Percentiles rank a stretch among this genome's conserved stretches.
Conservation (phyloP, 2,329 filamentous ascomycete species). For the Pseudocercospora fijiensis region DNA sequence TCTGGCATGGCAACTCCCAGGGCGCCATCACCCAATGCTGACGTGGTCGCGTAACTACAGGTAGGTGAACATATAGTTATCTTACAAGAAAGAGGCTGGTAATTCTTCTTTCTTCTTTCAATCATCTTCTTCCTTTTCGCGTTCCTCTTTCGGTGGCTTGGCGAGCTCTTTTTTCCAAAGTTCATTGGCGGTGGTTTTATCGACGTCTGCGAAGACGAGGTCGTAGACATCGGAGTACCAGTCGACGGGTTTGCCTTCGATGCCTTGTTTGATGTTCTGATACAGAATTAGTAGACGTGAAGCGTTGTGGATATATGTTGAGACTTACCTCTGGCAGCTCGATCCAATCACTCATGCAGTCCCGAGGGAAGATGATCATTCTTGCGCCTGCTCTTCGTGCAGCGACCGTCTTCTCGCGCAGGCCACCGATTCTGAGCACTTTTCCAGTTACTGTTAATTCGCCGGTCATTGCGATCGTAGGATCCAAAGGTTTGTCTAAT, state of each 20-base stretch:
- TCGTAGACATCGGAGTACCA: slow-evolving; percentile 97
- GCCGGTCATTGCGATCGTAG: slow-evolving; percentile 94
- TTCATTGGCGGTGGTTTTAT: slow-evolving; percentile 69
- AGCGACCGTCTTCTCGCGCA: slow-evolving; percentile 96
- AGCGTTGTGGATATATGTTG: no score
- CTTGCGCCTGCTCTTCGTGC: slow-evolving; percentile 88
- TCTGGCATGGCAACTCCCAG: no score
- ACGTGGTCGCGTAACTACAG: slow-evolving; percentile 4
- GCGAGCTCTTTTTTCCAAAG: slow-evolving; percentile 66
- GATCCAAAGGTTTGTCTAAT: slow-evolving; percentile 72
- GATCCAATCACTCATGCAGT: slow-evolving; percentile 96
- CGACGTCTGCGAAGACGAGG: slow-evolving; percentile 80
- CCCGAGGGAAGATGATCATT: slow-evolving; percentile 89
- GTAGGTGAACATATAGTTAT: not conserved
- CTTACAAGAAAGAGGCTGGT: not conserved
- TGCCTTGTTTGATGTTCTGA: slow-evolving; percentile 96
- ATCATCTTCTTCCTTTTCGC: slow-evolving; percentile 31
- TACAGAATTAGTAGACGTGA: not conserved
- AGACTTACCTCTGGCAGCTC: slow-evolving; percentile 87
- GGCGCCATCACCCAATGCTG: not conserved
- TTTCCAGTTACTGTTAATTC: slow-evolving; percentile 97
- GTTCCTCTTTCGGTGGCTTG: slow-evolving; percentile 56
- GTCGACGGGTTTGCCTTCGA: slow-evolving; percentile 83
- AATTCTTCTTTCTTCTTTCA: not conserved
- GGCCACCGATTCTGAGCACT: slow-evolving; percentile 87